Percentiles rank a stretch among this genome's conserved stretches.
These are phyloP conservation scores for Talaromyces sp. DNA, from an alignment of 2,329 filamentous ascomycete genomes.

Conservation along the genomic window DNA sequence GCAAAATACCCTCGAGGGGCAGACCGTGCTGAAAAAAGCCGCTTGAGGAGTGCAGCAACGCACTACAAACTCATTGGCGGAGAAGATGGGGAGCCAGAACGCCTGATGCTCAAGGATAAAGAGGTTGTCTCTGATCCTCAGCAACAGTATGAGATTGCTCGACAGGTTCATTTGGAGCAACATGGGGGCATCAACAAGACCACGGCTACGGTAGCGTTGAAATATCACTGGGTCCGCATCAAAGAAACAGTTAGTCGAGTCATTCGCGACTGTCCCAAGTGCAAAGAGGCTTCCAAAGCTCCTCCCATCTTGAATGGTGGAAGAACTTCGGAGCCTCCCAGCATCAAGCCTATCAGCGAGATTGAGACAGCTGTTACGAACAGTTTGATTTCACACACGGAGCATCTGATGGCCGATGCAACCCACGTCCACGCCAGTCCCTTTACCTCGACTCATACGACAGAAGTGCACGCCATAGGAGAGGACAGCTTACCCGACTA, in stretches of 20 bases:
- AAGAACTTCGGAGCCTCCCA: slow-evolving; percentile 29
- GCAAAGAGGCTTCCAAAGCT: slow-evolving; percentile 73
- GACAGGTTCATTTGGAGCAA: slow-evolving; percentile 68
- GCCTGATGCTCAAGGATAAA: slow-evolving; percentile 95
- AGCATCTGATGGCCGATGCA: slow-evolving; percentile 28
- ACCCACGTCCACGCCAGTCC: slow-evolving; percentile 32
- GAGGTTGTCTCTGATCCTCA: slow-evolving; percentile 91
- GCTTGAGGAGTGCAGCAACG: slow-evolving; percentile 86
- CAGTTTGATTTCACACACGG: slow-evolving; percentile 17
- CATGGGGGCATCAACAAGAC: slow-evolving; percentile 99
- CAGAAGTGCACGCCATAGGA: slow-evolving; percentile 34
- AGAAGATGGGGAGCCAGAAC: slow-evolving; percentile 57
- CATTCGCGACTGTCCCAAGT: slow-evolving; percentile 86
- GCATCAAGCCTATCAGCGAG: slow-evolving; percentile 20
- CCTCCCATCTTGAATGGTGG: slow-evolving; percentile 35
- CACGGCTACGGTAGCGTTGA: slow-evolving; percentile 87
- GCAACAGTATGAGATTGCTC: slow-evolving; percentile 85
- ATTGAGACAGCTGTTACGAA: slow-evolving; percentile 12
- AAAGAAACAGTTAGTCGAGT: slow-evolving; percentile 96
- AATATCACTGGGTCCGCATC: slow-evolving; percentile 96
- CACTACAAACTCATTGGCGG: slow-evolving; percentile 78
- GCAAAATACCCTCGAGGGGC: slow-evolving; percentile 90
- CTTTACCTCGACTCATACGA: slow-evolving; percentile 33
- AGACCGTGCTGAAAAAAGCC: slow-evolving; percentile 92
- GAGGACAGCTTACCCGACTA: slow-evolving; percentile 44